Percentiles rank a stretch among this genome's conserved stretches.
These are phyloP conservation scores for Boletus calvinii DNA, from an alignment of 1,284 basidiomycete genomes.

Conservation along the genomic window DNA sequence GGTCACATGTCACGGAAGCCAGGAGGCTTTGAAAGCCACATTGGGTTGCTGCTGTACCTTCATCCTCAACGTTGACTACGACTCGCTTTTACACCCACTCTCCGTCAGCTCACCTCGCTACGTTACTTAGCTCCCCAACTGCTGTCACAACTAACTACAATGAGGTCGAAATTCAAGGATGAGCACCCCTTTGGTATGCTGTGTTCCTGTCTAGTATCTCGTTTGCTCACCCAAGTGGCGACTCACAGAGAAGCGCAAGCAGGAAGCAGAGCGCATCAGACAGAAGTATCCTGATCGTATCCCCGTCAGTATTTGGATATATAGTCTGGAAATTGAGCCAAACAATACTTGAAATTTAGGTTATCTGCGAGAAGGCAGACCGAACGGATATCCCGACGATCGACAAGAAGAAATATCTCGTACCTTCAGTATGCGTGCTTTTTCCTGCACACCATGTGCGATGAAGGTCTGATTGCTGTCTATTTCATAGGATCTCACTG, in stretches of 20 bases:
- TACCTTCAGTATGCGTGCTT: slow-evolving; percentile 76
- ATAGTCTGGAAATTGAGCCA: slow-evolving; percentile 17
- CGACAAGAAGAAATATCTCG: slow-evolving; percentile 99
- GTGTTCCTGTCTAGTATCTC: slow-evolving; percentile 30
- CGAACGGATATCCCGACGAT: slow-evolving; percentile 98
- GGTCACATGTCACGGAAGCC: slow-evolving; percentile 35
- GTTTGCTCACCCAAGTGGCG: slow-evolving; percentile 20
- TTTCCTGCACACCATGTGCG: slow-evolving; percentile 2
- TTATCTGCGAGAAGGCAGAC: slow-evolving; percentile 99
- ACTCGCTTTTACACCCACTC: slow-evolving; percentile 24
- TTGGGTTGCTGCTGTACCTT: slow-evolving; percentile 26
- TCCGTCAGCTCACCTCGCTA: slow-evolving; percentile 6
- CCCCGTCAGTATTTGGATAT: slow-evolving; percentile 63
- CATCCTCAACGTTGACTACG: slow-evolving; percentile 37
- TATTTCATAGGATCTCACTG: slow-evolving; percentile 82
- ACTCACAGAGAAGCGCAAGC: slow-evolving; percentile 92
- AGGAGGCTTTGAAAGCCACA: slow-evolving; percentile 36
- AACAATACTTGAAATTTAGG: slow-evolving; percentile 49
- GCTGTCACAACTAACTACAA: slow-evolving; percentile 35
- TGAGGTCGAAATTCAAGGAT: slow-evolving; percentile 99
- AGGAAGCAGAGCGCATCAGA: slow-evolving; percentile 93
- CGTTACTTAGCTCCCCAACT: slow-evolving; percentile 6
- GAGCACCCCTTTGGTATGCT: slow-evolving; percentile 93
- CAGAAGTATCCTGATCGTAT: slow-evolving; percentile 99
- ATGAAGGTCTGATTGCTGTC: slow-evolving; percentile 23